Percentiles rank a stretch among this genome's conserved stretches.
These are phyloP conservation scores for Eudorina sp. DNA, from an alignment of 139 green algal genomes.

Conservation along the genomic window DNA sequence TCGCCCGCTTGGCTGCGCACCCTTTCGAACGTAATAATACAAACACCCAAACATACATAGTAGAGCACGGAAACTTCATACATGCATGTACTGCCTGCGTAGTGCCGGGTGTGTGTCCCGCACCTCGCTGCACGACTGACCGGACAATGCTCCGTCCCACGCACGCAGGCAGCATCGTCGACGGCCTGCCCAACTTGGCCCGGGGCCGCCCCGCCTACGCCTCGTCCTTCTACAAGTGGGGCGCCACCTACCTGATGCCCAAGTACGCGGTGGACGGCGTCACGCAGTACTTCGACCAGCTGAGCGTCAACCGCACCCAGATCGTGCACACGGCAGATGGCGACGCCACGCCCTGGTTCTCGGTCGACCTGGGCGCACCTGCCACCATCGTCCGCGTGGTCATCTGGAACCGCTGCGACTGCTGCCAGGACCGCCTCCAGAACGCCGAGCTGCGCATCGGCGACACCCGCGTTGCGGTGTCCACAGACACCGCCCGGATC, in stretches of 20 bases:
- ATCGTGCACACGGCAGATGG: too few species aligned
- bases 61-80: too few species aligned
- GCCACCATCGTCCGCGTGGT: background rate
- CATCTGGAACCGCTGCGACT: conserved; percentile 9
- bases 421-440: background rate
- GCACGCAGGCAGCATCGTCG: too few species aligned
- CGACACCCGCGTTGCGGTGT: background rate
- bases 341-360: background rate
- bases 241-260: too few species aligned
- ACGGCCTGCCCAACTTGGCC: background rate
- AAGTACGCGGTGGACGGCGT: background rate
- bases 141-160: too few species aligned
- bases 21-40: too few species aligned
- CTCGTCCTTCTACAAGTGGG: background rate
- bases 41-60: too few species aligned
- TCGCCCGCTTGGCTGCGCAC: too few species aligned
- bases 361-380: background rate
- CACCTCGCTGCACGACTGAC: too few species aligned
- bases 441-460: background rate
- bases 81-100: too few species aligned
- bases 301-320: too few species aligned
- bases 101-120: too few species aligned
- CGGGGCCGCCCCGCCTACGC: background rate
- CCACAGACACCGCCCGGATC: background rate
- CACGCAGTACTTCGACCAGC: background rate